phyloP scores from a whole-genome alignment of 176 grass and related monocot genomes.

The Metroxylon sagu region DNA sequence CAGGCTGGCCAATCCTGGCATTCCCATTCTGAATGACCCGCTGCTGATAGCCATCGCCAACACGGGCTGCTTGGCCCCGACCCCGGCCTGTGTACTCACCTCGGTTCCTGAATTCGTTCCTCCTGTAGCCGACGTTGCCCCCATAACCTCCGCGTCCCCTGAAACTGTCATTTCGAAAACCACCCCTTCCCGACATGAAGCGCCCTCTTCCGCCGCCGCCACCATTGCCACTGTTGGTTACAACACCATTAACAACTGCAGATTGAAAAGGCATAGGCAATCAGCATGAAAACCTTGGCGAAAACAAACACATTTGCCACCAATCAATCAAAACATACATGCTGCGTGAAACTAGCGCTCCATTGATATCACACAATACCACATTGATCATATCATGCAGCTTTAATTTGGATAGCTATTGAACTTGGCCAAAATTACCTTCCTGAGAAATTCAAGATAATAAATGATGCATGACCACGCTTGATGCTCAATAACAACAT shows the following conservation, averaged over 20 bases:
- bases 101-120: constrained; percentile 38
- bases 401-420: no score
- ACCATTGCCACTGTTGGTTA: constrained; percentile 10
- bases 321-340: no score
- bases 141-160: constrained; percentile 21
- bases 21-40: constrained; percentile 31
- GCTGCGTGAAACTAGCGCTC: no score
- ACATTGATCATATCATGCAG: no score
- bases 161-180: constrained; percentile 41
- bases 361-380: no score
- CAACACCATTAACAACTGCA: constrained; percentile 19
- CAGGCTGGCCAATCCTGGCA: background rate
- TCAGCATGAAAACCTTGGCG: background rate
- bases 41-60: constrained; percentile 4
- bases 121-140: background rate
- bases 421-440: no score
- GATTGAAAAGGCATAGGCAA: background rate
- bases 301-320: constrained; percentile 2
- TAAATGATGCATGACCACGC: no score
- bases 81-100: constrained; percentile 33
- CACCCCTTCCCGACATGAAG: constrained; percentile 35
- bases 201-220: constrained; percentile 22
- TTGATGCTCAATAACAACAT: no score
- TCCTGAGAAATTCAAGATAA: no score
- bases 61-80: constrained; percentile 10